A percentile compares a stretch with the other conserved stretches of the same genome.
Evolutionary conservation across 2,329 filamentous ascomycete species (phyloP).

Genomic region (Seiridium unicorne): DNA sequence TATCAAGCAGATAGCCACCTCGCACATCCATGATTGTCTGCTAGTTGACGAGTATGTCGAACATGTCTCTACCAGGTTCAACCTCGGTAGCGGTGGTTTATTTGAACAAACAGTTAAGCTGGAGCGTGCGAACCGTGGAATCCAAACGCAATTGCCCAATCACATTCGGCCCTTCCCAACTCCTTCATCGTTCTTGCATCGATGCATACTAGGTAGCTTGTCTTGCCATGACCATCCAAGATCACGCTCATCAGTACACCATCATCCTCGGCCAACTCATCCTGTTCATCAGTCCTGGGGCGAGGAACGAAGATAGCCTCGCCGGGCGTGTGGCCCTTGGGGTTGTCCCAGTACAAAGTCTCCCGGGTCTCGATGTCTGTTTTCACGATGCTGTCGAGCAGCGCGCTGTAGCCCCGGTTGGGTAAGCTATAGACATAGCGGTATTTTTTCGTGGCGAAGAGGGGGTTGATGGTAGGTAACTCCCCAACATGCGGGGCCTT

Average conservation of each 20-base stretch:
- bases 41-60: not conserved
- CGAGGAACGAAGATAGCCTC: constrained; percentile 66
- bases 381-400: constrained; percentile 64
- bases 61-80: not conserved
- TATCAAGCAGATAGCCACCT: too few relatives aligned
- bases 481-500: constrained; percentile 57
- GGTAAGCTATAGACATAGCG: constrained; percentile 61
- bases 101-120: not conserved
- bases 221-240: constrained; percentile 41
- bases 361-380: constrained; percentile 57
- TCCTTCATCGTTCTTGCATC: constrained; percentile 44
- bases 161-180: constrained; percentile 43
- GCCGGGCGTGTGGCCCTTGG: constrained; percentile 61
- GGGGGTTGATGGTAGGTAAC: constrained; percentile 64
- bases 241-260: constrained; percentile 57
- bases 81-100: not conserved
- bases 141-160: constrained; percentile 39
- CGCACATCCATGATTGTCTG: not conserved
- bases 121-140: constrained; percentile 44
- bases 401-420: constrained; percentile 55
- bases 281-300: constrained; percentile 32
- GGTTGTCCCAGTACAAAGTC: constrained; percentile 54
- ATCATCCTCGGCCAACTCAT: constrained; percentile 55
- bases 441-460: constrained; percentile 47
- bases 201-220: constrained; percentile 47